Evolutionary conservation across 2,329 filamentous ascomycete species (phyloP).

Genomic region (Monilinia laxa): DNA sequence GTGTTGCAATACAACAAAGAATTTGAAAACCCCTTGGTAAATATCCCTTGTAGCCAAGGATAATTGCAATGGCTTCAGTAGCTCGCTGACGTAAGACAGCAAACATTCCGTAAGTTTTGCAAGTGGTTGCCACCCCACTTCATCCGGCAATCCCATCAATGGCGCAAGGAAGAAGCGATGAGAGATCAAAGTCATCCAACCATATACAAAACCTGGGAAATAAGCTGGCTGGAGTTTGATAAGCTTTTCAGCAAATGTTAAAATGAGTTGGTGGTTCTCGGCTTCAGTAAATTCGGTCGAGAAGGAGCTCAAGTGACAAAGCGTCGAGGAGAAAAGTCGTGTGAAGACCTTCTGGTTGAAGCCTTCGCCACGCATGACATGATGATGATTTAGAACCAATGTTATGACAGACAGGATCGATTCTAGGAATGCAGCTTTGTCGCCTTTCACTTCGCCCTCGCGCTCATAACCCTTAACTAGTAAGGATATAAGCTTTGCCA

Average conservation of each 20-base stretch:
- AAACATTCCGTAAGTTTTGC: constrained; percentile 71
- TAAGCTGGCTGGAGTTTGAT: constrained; percentile 71
- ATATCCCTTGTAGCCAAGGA: constrained; percentile 73
- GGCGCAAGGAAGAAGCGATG: constrained; percentile 83
- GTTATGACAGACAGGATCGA: constrained; percentile 75
- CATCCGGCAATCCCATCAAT: constrained; percentile 66
- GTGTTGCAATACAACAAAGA: constrained; percentile 83
- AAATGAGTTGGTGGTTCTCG: constrained; percentile 67
- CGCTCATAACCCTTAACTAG: constrained; percentile 70
- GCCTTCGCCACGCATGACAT: constrained; percentile 73
- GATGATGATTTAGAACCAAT: constrained; percentile 81
- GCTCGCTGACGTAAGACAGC: constrained; percentile 72
- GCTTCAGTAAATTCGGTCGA: constrained; percentile 58
- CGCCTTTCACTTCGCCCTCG: constrained; percentile 56
- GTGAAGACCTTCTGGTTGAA: constrained; percentile 92
- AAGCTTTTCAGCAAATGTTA: constrained; percentile 70
- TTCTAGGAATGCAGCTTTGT: constrained; percentile 71
- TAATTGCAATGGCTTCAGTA: constrained; percentile 72
- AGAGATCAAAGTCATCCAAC: constrained; percentile 78
- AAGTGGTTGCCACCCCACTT: constrained; percentile 73
- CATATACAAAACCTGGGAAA: constrained; percentile 80
- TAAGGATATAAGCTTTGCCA: constrained; percentile 76
- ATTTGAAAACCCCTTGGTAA: constrained; percentile 79
- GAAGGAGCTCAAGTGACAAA: constrained; percentile 68
- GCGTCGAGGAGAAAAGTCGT: constrained; percentile 78